Base-by-base conservation (phyloP, 2,329 filamentous ascomycete species). In the Exophiala calicioides region DNA sequence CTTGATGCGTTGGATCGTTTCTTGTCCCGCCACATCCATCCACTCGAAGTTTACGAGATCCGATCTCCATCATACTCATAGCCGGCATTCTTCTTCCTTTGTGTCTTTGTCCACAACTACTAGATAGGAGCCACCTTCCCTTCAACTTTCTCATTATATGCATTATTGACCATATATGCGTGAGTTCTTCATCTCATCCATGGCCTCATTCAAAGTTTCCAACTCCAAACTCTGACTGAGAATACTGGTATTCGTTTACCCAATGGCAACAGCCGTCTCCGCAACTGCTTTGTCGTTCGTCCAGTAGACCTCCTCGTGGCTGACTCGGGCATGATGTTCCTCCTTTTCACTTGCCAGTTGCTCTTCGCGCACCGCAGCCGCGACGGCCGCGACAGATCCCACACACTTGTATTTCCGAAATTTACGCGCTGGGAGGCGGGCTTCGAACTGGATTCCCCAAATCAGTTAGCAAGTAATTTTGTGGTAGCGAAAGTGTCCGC, bases 211-310 rank as follows among this genome's bases (percentile, higher is more conserved):
- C 40, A 64, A 78, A 19, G n/a, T n/a, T n/a, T n/a, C n/a, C n/a
- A n/a, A n/a, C n/a, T n/a, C n/a, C n/a, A n/a, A n/a, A n/a, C n/a
- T n/a, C n/a, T n/a, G n/a, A n/a, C n/a, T n/a, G n/a, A n/a, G n/a
- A 10, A 24, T 20, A 12, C 9, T 24, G 15, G 9, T 9, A 13
- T n/a, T 10, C 23, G 5, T 33, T 30, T 30, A 51, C 29, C 48
- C 38, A 38, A 51, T 44, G n/a, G 50, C 50, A 21, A 52, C 45
- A 12, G 50, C 50, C 19, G 44, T 36, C 45, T 52, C 50, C 7
- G 44, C 41, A 59, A 68, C 46, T 68, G 88, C 88, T 20, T 54
- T 54, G 34, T 44, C 43, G 26, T 54, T 50, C 20, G 41, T 29
- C 15, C 35, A 38, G 20, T 50, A 23, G 19, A 44, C 35, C 26